phyloP scores from a whole-genome alignment of 441 rosid genomes.

The Biscutella laevigata region DNA sequence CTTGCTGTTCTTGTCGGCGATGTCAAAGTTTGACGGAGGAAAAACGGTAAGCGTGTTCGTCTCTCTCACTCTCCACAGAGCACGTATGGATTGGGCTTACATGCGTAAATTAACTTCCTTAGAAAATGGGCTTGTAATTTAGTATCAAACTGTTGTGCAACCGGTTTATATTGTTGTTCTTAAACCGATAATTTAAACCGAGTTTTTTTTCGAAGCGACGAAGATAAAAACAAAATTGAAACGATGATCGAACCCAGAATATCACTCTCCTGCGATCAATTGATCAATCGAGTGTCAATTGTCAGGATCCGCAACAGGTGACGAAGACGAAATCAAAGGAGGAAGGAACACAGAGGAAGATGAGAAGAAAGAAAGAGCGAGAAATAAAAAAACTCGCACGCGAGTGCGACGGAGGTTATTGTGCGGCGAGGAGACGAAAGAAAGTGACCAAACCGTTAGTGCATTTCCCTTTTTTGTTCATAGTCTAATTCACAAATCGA shows the following conservation, averaged over 20 bases:
- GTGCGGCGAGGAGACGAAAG: slow-evolving; percentile 9
- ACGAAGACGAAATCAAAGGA: neutral
- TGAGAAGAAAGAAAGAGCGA: neutral
- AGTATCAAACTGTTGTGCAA: neutral
- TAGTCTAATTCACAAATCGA: neutral
- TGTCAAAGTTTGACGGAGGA: slow-evolving; percentile 3
- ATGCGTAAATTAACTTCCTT: no score
- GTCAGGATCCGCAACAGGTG: neutral
- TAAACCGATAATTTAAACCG: neutral
- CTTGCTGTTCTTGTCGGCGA: slow-evolving; percentile 2
- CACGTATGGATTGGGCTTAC: neutral
- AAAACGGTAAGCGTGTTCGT: neutral
- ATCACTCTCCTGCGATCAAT: no score
- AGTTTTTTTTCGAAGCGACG: no score
- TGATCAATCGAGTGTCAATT: neutral
- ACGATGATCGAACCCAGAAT: no score
- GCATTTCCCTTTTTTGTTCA: neutral
- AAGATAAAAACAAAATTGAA: no score
- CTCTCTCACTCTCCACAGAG: neutral
- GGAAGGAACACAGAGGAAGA: neutral
- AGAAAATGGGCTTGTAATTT: neutral
- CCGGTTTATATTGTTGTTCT: neutral
- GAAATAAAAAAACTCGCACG: neutral
- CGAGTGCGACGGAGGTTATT: neutral
- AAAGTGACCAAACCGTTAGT: slow-evolving; percentile 15